Evolutionary conservation across 202 grass and related monocot genomes (phyloP), one percentile per base, ranked within the genome.

Genomic region (Panicum virgatum): DNA sequence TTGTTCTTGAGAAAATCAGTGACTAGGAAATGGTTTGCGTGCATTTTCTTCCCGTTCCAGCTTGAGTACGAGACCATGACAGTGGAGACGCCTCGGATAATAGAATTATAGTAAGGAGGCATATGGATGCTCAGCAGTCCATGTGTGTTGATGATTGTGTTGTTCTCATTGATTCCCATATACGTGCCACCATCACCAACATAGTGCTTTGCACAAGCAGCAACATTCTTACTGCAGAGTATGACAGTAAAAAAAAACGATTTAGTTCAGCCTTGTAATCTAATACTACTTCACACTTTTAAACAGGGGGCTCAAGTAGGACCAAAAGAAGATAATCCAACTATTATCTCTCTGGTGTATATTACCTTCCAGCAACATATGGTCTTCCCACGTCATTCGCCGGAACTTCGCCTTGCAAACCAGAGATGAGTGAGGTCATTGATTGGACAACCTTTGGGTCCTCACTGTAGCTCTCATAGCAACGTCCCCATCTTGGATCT

Each of bases 401-500:
- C 0, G 93, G 90, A 81, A 39, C 86, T 37, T 97, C 88, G 1
- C 91, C 91, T 87, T 97, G 91, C 75, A 94, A 87, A 18, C 94
- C 94, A 82, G 86, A 87, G 65, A 97, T 94, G 11, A 97, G 77
- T 63, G 89, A 61, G 57, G 92, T 94, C 81, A 97, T 66, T 22
- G 89, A 73, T 60, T 97, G 92, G 20, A 97, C 94, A 69, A 94
- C 80, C 77, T 73, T 88, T 69, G 89, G 90, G 36, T 97, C 90
- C 75, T 97, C 92, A 1, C 94, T 97, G 29, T 94, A 97, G 81
- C 94, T 97, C 79, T 97, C 90, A 0, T 94, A 97, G 82, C 94
- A 97, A 18, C 94, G 90, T 23, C 94, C 94, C 94, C 94, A 97
- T 84, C 94, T 92, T 50, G 92, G 92, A 85, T 97, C 94, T 86